Percentiles rank a stretch among this genome's conserved stretches.
phyloP scores from a whole-genome alignment of 768 basidiomycete species.

The Phylloporus sp. region DNA sequence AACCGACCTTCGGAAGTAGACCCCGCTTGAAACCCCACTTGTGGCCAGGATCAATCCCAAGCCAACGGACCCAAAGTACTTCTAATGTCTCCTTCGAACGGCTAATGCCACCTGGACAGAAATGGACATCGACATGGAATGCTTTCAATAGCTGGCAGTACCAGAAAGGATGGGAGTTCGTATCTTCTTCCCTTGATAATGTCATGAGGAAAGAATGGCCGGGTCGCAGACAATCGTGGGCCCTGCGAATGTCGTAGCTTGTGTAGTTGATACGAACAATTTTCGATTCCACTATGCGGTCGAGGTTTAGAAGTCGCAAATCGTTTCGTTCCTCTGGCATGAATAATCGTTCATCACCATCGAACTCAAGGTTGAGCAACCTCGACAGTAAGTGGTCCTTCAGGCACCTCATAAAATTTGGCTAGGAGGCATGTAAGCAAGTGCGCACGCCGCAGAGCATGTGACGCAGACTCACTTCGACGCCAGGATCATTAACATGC shows the following conservation, averaged over 20 bases:
- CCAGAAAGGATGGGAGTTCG: not conserved
- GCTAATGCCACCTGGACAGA: not conserved
- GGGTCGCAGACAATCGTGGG: not conserved
- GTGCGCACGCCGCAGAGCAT: not conserved
- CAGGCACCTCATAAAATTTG: conserved; percentile 9
- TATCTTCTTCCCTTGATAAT: not conserved
- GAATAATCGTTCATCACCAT: not conserved
- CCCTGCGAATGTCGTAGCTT: not conserved
- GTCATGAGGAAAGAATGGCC: not conserved
- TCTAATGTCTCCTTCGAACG: not conserved
- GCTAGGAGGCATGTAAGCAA: not conserved
- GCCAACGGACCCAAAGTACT: conserved; percentile 3
- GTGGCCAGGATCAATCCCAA: not conserved
- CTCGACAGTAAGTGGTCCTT: conserved; percentile 21
- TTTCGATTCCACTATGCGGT: not conserved
- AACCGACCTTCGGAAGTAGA: not conserved
- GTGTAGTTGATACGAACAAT: conserved; percentile 3
- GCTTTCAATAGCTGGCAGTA: not conserved
- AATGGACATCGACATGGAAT: not conserved
- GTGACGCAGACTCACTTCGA: not conserved
- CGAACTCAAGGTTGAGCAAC: not conserved
- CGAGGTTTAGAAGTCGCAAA: not conserved
- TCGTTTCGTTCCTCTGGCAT: not conserved
- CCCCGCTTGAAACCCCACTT: not conserved
- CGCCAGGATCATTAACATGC: not conserved